Conservation (phyloP, 108 stramenopile species). For the Stephanodiscus triporus region DNA sequence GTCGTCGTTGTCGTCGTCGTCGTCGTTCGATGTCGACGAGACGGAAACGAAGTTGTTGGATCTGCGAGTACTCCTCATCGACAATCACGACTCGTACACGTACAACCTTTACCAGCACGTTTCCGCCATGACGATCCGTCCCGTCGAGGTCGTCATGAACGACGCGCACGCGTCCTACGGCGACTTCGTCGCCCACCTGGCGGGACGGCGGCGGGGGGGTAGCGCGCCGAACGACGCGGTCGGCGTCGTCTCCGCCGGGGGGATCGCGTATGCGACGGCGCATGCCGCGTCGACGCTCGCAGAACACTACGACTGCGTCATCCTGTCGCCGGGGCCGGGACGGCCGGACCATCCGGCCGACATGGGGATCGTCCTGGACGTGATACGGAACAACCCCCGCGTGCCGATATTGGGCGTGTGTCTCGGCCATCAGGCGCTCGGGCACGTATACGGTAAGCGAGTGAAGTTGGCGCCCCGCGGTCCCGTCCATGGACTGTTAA, state of each 20-base stretch:
- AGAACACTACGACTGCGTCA: slow-evolving; percentile 71
- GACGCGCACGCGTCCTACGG: slow-evolving; percentile 61
- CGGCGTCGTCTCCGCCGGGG: too few relatives aligned
- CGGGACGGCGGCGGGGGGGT: too few relatives aligned
- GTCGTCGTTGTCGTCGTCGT: too few relatives aligned
- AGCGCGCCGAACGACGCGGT: too few relatives aligned
- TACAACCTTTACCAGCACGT: slow-evolving; percentile 93
- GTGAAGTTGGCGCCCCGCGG: slow-evolving; percentile 60
- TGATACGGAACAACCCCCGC: slow-evolving; percentile 52
- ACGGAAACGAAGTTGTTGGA: slow-evolving; percentile 48
- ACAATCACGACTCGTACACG: slow-evolving; percentile 97
- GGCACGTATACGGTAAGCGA: slow-evolving; percentile 62
- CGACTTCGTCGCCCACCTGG: slow-evolving; percentile 25
- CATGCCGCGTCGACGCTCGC: not conserved
- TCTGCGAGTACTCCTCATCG: slow-evolving; percentile 81
- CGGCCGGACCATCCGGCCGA: slow-evolving; percentile 61
- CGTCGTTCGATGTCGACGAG: too few relatives aligned
- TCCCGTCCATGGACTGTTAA: slow-evolving; percentile 91
- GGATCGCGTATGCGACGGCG: too few relatives aligned
- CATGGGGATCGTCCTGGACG: slow-evolving; percentile 74
- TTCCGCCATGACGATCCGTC: slow-evolving; percentile 66
- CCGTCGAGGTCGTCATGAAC: slow-evolving; percentile 84
- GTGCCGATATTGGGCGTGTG: slow-evolving; percentile 92
- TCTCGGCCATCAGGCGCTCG: slow-evolving; percentile 93
- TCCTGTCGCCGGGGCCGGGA: slow-evolving; percentile 93